Evolutionary conservation across 495 filamentous ascomycete species (phyloP).

Genomic region (Aspergillus affinis): DNA sequence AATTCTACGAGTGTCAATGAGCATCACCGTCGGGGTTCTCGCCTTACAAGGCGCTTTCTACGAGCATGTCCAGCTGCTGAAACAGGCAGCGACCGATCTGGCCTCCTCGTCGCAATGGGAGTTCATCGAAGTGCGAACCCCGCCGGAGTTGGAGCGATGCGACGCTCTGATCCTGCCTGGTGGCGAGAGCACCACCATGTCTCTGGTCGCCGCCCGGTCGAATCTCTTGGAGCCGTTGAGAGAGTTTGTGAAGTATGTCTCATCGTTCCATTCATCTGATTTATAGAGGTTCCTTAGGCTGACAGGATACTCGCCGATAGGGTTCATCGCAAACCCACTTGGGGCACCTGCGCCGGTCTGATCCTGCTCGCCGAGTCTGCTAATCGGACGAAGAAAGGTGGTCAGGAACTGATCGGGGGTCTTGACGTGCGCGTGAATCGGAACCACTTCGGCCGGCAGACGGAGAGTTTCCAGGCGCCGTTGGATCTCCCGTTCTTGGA

Average conservation of each 20-base stretch:
- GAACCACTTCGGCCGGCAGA: slow-evolving; percentile 95
- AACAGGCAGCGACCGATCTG: slow-evolving; percentile 54
- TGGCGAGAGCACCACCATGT: slow-evolving; percentile 92
- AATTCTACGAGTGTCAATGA: slow-evolving; percentile 22
- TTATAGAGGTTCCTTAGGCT: neutral
- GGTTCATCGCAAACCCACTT: slow-evolving; percentile 72
- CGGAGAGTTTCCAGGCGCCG: slow-evolving; percentile 85
- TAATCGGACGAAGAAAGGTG: slow-evolving; percentile 83
- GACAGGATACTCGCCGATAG: slow-evolving; percentile 26
- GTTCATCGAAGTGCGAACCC: slow-evolving; percentile 80
- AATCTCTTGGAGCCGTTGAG: slow-evolving; percentile 80
- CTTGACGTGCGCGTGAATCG: slow-evolving; percentile 87
- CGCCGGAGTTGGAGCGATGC: slow-evolving; percentile 66
- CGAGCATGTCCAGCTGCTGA: slow-evolving; percentile 80
- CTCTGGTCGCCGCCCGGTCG: slow-evolving; percentile 78
- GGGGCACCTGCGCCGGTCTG: slow-evolving; percentile 95
- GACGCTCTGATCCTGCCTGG: slow-evolving; percentile 88
- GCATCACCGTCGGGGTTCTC: slow-evolving; percentile 75
- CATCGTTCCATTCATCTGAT: slow-evolving; percentile 9
- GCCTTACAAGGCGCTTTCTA: slow-evolving; percentile 92
- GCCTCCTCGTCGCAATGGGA: slow-evolving; percentile 43
- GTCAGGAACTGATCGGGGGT: slow-evolving; percentile 91
- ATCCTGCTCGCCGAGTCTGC: slow-evolving; percentile 89
- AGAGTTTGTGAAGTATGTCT: slow-evolving; percentile 85
- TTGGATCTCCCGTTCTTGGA: slow-evolving; percentile 73